Percentiles rank a stretch among this genome's conserved stretches.
phyloP scores from a whole-genome alignment of 2,329 filamentous ascomycete genomes.

The Pleurostoma richardsiae region DNA sequence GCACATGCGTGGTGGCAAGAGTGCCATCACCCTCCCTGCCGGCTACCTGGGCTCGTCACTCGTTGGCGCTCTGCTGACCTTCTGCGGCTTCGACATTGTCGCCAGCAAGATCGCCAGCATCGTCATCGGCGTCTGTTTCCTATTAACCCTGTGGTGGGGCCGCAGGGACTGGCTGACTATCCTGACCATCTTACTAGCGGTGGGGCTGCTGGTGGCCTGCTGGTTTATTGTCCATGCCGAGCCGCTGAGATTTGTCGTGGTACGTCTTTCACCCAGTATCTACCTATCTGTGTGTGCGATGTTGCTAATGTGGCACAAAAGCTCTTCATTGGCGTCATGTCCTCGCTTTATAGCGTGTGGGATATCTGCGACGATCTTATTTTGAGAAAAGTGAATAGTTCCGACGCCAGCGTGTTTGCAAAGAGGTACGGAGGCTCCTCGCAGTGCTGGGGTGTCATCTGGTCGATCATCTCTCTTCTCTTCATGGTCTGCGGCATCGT shows the following conservation, averaged over 20 bases:
- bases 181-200: conserved; percentile 61
- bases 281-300: too few species aligned
- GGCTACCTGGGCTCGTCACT: conserved; percentile 74
- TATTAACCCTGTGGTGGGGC: conserved; percentile 80
- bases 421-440: conserved; percentile 74
- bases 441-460: conserved; percentile 76
- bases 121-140: conserved; percentile 66
- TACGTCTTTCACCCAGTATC: conserved; percentile 23
- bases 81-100: conserved; percentile 77
- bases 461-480: conserved; percentile 65
- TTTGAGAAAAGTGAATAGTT: conserved; percentile 72
- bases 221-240: conserved; percentile 79
- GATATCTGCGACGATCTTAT: conserved; percentile 83
- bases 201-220: conserved; percentile 66
- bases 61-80: conserved; percentile 72
- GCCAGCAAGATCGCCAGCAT: conserved; percentile 76
- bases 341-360: conserved; percentile 74
- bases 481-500: conserved; percentile 72
- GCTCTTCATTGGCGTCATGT: conserved; percentile 81
- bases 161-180: conserved; percentile 75
- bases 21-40: conserved; percentile 67
- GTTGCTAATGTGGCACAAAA: conserved; percentile 17
- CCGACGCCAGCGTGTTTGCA: conserved; percentile 75
- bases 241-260: conserved; percentile 66
- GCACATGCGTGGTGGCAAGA: conserved; percentile 65